Conservation (phyloP, 805 yeast genomes). For the Teunomyces lycoperdinae region DNA sequence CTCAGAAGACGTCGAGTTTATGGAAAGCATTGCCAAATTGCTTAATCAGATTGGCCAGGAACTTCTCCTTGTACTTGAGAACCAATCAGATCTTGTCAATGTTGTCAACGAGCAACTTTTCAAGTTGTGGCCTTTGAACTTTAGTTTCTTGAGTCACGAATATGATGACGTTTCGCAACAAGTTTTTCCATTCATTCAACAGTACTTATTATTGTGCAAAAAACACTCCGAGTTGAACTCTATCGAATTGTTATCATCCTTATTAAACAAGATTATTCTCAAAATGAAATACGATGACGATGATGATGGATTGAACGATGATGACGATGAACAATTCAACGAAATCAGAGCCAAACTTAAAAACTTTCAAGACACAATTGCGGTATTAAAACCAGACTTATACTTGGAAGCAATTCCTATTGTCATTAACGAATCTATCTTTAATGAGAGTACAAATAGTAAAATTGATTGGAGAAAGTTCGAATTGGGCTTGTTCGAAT, state of each 20-base stretch:
- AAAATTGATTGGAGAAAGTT: slow-evolving; percentile 70
- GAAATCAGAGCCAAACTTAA: slow-evolving; percentile 76
- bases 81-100: slow-evolving; percentile 41
- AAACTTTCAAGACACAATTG: slow-evolving; percentile 80
- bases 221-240: slow-evolving; percentile 41
- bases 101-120: slow-evolving; percentile 28
- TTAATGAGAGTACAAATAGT: slow-evolving; percentile 12
- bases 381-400: slow-evolving; percentile 53
- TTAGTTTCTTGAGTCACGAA: slow-evolving; percentile 72
- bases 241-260: slow-evolving; percentile 53
- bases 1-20: slow-evolving; percentile 55
- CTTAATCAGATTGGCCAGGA: slow-evolving; percentile 75
- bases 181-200: slow-evolving; percentile 77
- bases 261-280: slow-evolving; percentile 65
- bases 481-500: slow-evolving; percentile 84
- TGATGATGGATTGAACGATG: slow-evolving; percentile 62
- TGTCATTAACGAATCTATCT: slow-evolving; percentile 51
- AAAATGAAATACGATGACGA: slow-evolving; percentile 82
- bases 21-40: slow-evolving; percentile 73
- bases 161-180: slow-evolving; percentile 87
- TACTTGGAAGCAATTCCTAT: slow-evolving; percentile 57
- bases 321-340: slow-evolving; percentile 69
- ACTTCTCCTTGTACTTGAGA: slow-evolving; percentile 60
- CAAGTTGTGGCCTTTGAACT: slow-evolving; percentile 53
- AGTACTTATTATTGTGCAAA: slow-evolving; percentile 67